These are phyloP conservation scores for Saccharomyces hybrid DNA, from an alignment of 1,139 yeast species.

Conservation along the genomic window DNA sequence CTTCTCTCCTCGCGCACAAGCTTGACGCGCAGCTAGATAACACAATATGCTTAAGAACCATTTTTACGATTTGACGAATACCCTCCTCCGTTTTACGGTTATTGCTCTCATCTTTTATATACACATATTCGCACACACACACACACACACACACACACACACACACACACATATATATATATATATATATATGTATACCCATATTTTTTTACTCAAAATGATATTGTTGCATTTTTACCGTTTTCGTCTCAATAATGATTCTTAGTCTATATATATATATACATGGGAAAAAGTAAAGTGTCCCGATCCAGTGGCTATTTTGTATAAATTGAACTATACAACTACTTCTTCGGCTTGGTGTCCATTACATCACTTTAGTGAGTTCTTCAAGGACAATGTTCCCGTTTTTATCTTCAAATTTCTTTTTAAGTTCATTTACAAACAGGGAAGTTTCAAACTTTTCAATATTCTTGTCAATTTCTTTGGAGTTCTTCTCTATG, in stretches of 20 bases:
- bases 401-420: neutral
- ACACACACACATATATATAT: neutral
- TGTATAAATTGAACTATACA: neutral
- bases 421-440: neutral
- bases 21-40: neutral
- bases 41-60: neutral
- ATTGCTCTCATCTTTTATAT: neutral
- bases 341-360: neutral
- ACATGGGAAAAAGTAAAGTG: neutral
- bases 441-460: slow-evolving; percentile 43
- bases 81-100: neutral
- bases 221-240: neutral
- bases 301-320: neutral
- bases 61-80: neutral
- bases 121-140: neutral
- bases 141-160: neutral
- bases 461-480: slow-evolving; percentile 53
- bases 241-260: neutral
- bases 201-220: neutral
- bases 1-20: neutral
- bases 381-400: neutral
- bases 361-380: neutral
- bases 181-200: neutral
- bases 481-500: slow-evolving; percentile 72
- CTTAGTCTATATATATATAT: neutral